Base-by-base conservation (phyloP, 495 filamentous ascomycete species). In the Daldinia vernicosa region DNA sequence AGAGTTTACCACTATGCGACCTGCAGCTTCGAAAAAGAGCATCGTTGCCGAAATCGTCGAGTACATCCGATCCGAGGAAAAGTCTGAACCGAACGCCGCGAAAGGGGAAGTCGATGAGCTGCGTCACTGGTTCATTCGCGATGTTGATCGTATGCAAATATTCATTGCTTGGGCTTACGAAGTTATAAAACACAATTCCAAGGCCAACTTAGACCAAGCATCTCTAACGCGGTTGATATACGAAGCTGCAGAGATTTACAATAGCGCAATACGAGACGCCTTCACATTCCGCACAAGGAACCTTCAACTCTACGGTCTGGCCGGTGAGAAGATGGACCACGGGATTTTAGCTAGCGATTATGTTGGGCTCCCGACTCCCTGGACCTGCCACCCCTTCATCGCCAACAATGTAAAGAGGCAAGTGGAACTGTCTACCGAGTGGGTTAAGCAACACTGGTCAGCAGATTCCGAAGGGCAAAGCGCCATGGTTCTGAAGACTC, bases 61-160 rank as follows among this genome's bases (percentile, higher is more conserved):
- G 30, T 86, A 81, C 58, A 89, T 95, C 77, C 87, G 88, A 70
- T 88, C 92, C 52, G 84, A 89, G 30, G 88, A 89, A 71, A 93
- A 91, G 78, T 89, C 88, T 1, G 83, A 87, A 32, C 82, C 86
- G 2, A 82, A 85, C 54, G 74, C 78, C 0, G 86, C 85, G n/a
- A 77, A 81, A 11, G 87, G 86, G 5, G 89, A 93, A 73, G 85
- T 86, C 15, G 93, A 97, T 71, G 81, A 83, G 6, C 86, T 96
- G 9, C 87, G 93, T 3, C 90, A 91, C 59, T 97, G 90, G 90
- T 95, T 97, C 71, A 82, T 93, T 60, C 87, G 88, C 68, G 92
- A 95, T 73, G 86, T 93, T 27, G 87, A 85, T 78, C 85, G 85
- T 30, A 83, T 96, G 70, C 90, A 94, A 57, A 84, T 90, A 67